Evolutionary conservation across 2,329 filamentous ascomycete species (phyloP).

Genomic region (Chalaropsis ovoidea): DNA sequence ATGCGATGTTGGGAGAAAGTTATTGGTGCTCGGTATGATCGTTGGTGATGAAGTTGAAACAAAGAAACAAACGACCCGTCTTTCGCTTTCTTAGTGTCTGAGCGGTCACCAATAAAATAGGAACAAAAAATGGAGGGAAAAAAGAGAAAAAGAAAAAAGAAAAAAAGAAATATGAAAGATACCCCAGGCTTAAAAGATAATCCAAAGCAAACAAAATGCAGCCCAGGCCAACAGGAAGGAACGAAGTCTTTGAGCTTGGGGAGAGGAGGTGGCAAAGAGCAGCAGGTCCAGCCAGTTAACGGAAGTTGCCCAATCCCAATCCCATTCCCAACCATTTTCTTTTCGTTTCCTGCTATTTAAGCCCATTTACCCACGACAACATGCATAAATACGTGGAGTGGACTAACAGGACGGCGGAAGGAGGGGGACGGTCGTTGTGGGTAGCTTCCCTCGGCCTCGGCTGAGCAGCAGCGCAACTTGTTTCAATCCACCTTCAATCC

Average conservation of each 20-base stretch:
- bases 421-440: no score
- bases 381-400: not conserved
- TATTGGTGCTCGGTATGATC: not conserved
- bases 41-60: not conserved
- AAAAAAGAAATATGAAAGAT: not conserved
- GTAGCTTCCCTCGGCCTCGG: not conserved
- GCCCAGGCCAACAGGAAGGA: not conserved
- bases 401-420: not conserved
- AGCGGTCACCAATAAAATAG: not conserved
- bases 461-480: not conserved
- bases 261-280: slow-evolving; percentile 12
- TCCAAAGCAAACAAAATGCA: not conserved
- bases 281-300: not conserved
- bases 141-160: not conserved
- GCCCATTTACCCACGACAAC: not conserved
- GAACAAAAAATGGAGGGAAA: not conserved
- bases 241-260: not conserved
- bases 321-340: not conserved
- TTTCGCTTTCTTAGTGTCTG: not conserved
- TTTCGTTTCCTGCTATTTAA: not conserved
- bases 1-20: not conserved
- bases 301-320: not conserved
- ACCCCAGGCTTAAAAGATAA: not conserved
- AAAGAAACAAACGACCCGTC: not conserved
- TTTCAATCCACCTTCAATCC: slow-evolving; percentile 5